A percentile compares a stretch with the other conserved stretches of the same genome.
Evolutionary conservation across 768 basidiomycete species (phyloP).

Genomic region (Suillus alpinus): DNA sequence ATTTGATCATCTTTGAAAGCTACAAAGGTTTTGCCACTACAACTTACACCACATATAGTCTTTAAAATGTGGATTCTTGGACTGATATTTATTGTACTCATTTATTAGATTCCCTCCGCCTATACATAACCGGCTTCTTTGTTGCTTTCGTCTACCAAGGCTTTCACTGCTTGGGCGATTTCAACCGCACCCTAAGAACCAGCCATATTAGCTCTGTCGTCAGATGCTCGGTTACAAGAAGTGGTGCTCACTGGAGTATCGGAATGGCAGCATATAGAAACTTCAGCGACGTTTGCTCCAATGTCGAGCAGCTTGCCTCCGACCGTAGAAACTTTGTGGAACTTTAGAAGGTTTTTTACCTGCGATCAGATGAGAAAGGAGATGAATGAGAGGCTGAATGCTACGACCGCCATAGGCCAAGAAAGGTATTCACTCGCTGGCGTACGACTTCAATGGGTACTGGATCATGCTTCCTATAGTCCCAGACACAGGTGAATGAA

Average conservation of each 20-base stretch:
- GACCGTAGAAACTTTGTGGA: slow-evolving; percentile 47
- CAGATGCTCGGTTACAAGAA: background rate
- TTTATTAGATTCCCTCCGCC: background rate
- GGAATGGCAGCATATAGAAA: slow-evolving; percentile 65
- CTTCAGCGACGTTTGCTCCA: slow-evolving; percentile 41
- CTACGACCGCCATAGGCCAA: background rate
- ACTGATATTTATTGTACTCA: background rate
- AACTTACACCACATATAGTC: background rate
- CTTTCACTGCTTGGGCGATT: slow-evolving; percentile 50
- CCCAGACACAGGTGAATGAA: background rate
- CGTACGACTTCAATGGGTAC: slow-evolving; percentile 41
- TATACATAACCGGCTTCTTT: slow-evolving; percentile 26
- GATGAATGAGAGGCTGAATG: background rate
- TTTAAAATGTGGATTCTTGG: background rate
- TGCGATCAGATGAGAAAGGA: slow-evolving; percentile 14
- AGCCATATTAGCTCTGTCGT: background rate
- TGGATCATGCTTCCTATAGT: slow-evolving; percentile 48
- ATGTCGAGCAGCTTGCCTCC: slow-evolving; percentile 41
- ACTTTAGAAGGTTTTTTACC: slow-evolving; percentile 43
- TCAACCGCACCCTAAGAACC: slow-evolving; percentile 48
- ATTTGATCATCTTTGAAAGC: background rate
- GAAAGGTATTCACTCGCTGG: slow-evolving; percentile 35
- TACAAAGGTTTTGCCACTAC: background rate
- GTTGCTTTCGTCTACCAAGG: slow-evolving; percentile 56
- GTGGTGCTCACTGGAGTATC: slow-evolving; percentile 52